These are phyloP conservation scores for Liriodendron chinense DNA, from an alignment of 164 flowering plant genomes.

Conservation along the genomic window DNA sequence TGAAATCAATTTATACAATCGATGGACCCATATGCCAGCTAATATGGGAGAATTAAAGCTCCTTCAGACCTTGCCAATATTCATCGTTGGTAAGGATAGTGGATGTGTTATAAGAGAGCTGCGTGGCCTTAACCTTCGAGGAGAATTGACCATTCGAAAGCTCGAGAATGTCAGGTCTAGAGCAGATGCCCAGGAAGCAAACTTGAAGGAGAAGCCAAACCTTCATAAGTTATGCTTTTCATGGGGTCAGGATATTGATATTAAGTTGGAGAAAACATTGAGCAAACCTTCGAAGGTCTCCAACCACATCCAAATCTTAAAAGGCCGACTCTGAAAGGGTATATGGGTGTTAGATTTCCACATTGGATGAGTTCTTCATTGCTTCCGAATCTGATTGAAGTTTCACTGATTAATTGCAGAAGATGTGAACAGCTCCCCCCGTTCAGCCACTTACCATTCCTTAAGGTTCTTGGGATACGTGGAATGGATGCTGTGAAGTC, in stretches of 20 bases:
- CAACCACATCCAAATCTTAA: constrained; percentile 22
- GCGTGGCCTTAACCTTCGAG: neutral
- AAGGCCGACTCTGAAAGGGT: constrained; percentile 11
- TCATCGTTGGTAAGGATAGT: constrained; percentile 7
- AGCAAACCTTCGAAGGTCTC: constrained; percentile 14
- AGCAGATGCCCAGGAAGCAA: neutral
- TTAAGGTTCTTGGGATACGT: neutral
- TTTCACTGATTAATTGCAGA: constrained; percentile 20
- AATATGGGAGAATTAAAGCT: neutral
- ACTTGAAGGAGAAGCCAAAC: neutral
- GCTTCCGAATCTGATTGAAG: constrained; percentile 7
- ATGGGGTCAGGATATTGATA: neutral
- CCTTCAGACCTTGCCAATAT: constrained; percentile 20
- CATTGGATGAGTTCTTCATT: constrained; percentile 11
- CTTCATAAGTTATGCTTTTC: neutral
- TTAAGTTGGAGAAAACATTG: neutral
- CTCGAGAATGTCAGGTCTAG: constrained; percentile 5
- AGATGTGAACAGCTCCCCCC: constrained; percentile 15
- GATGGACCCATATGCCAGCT: neutral
- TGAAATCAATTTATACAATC: neutral
- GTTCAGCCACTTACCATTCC: constrained; percentile 15
- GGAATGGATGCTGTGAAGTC: neutral
- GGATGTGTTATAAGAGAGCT: neutral
- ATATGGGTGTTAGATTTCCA: constrained; percentile 23
- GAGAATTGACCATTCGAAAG: neutral